Evolutionary conservation across 768 basidiomycete species (phyloP).

Genomic region (Mycena vulgaris): DNA sequence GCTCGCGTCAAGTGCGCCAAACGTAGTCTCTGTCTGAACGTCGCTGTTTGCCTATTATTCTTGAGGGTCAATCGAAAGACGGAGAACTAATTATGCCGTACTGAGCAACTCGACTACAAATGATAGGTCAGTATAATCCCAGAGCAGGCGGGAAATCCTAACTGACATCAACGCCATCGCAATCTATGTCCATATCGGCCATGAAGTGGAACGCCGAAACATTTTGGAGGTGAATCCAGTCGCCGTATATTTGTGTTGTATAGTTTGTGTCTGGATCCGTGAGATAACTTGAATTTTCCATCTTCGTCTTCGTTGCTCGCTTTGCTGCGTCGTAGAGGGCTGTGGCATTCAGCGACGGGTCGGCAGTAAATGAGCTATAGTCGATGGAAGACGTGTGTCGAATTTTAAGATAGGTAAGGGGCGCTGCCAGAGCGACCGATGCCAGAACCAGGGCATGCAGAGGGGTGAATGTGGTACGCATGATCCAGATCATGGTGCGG

Average conservation of each 20-base stretch:
- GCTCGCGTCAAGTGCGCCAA: constrained; percentile 37
- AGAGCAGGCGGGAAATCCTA: background rate
- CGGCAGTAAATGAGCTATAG: constrained; percentile 1
- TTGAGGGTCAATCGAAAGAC: background rate
- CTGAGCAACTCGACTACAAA: background rate
- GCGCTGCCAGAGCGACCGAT: constrained; percentile 18
- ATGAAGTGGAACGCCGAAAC: constrained; percentile 13
- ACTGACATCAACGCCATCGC: constrained; percentile 17
- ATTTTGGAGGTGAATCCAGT: constrained; percentile 1
- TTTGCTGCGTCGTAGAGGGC: constrained; percentile 13
- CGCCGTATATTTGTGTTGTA: background rate
- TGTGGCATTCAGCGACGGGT: constrained; percentile 1
- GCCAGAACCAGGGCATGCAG: constrained; percentile 18
- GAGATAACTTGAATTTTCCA: background rate
- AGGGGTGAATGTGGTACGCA: background rate
- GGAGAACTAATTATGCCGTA: background rate
- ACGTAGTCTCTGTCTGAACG: constrained; percentile 41
- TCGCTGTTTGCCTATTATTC: constrained; percentile 31
- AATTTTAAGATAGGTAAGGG: background rate
- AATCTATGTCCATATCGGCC: constrained; percentile 29
- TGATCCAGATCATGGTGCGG: constrained; percentile 18
- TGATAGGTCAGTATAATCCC: background rate
- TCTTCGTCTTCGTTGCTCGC: background rate
- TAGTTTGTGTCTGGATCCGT: background rate
- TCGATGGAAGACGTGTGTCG: background rate